phyloP scores from a whole-genome alignment of 2,329 filamentous ascomycete species.

The Botrytis porri region DNA sequence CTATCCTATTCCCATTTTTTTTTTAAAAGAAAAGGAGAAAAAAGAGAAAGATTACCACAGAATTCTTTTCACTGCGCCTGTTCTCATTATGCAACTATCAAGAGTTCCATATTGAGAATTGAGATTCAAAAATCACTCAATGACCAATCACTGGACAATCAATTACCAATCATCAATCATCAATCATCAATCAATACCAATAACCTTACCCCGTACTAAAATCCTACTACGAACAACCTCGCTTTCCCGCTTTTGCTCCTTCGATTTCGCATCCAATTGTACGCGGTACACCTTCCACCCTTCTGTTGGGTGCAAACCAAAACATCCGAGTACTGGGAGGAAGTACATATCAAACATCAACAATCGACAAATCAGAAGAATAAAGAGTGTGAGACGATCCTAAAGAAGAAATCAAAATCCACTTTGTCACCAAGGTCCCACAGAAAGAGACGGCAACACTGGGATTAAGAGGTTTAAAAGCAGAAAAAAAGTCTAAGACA shows the following conservation, averaged over 20 bases:
- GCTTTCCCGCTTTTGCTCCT: neutral
- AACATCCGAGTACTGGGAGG: neutral
- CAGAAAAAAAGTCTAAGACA: conserved; percentile 1
- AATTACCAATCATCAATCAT: neutral
- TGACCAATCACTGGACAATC: neutral
- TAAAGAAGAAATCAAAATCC: neutral
- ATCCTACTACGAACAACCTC: neutral
- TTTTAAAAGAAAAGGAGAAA: neutral
- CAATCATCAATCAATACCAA: neutral
- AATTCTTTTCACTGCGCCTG: neutral
- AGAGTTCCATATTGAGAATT: neutral
- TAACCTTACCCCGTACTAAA: neutral
- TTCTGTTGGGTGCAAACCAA: neutral
- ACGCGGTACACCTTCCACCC: neutral
- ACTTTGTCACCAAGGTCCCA: conserved; percentile 1
- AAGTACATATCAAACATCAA: neutral
- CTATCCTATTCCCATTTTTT: neutral
- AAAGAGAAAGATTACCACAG: neutral
- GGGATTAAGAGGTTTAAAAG: neutral
- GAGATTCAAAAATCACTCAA: neutral
- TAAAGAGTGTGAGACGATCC: neutral
- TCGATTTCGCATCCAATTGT: neutral
- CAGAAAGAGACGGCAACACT: conserved; percentile 7
- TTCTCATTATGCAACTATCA: neutral
- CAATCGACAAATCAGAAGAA: neutral